phyloP scores from a whole-genome alignment of 2,329 filamentous ascomycete genomes.

The Diaporthe destruens region DNA sequence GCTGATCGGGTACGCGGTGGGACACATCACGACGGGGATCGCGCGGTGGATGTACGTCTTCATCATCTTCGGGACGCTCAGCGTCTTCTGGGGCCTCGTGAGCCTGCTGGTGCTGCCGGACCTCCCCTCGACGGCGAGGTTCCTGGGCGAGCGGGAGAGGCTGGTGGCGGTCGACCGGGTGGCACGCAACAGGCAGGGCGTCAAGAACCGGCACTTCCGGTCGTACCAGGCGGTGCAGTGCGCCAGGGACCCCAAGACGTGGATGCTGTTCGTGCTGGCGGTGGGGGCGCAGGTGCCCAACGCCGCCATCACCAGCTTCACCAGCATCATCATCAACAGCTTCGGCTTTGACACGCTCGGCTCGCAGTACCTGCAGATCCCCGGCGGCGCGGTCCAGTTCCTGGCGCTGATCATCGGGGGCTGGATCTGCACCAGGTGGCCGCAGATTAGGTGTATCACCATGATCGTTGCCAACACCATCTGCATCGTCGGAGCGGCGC shows the following conservation, averaged over 20 bases:
- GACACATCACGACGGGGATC: constrained; percentile 66
- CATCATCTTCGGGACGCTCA: constrained; percentile 69
- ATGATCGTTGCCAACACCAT: constrained; percentile 68
- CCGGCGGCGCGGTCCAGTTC: constrained; percentile 70
- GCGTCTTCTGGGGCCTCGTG: constrained; percentile 66
- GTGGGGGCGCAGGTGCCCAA: constrained; percentile 42
- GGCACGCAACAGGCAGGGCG: constrained; percentile 62
- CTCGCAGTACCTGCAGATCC: constrained; percentile 62
- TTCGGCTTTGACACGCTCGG: constrained; percentile 49
- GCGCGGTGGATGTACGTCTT: constrained; percentile 70
- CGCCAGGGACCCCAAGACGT: constrained; percentile 67
- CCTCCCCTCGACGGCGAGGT: constrained; percentile 71
- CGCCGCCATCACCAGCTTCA: constrained; percentile 56
- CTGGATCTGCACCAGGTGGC: constrained; percentile 63
- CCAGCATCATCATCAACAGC: constrained; percentile 49
- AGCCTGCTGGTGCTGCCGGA: constrained; percentile 72
- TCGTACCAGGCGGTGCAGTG: constrained; percentile 61
- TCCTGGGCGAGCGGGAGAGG: constrained; percentile 69
- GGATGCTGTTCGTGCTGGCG: constrained; percentile 63
- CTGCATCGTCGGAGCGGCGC: constrained; percentile 64
- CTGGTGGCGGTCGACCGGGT: constrained; percentile 66
- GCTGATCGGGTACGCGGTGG: constrained; percentile 69
- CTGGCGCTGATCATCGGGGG: constrained; percentile 64
- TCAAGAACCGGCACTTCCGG: constrained; percentile 65
- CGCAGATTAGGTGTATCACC: constrained; percentile 63